These are phyloP conservation scores for Diaporthe longicolla DNA, from an alignment of 2,329 filamentous ascomycete genomes.

Conservation along the genomic window DNA sequence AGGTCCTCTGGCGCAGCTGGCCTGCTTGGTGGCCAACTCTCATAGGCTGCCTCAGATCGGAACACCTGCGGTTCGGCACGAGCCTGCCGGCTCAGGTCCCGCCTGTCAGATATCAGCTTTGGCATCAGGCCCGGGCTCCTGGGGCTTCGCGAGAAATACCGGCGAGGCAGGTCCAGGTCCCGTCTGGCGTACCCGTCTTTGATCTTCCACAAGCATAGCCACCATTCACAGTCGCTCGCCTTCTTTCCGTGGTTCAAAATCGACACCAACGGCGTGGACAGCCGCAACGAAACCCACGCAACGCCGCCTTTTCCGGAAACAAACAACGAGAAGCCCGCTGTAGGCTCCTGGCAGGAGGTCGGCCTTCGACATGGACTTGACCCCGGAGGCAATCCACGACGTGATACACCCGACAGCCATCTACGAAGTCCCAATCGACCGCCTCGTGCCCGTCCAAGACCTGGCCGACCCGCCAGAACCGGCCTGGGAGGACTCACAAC, in stretches of 20 bases:
- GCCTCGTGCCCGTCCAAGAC: neutral
- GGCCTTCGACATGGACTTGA: constrained; percentile 64
- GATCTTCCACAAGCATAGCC: neutral
- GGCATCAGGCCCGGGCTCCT: constrained; percentile 16
- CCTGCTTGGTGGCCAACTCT: neutral
- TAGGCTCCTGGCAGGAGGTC: neutral
- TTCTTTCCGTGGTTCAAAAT: neutral
- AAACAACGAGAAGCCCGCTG: neutral
- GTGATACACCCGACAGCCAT: constrained; percentile 70
- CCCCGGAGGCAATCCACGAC: constrained; percentile 65
- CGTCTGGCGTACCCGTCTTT: neutral
- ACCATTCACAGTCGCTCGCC: constrained; percentile 3
- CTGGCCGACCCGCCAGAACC: neutral
- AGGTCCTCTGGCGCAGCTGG: constrained; percentile 23
- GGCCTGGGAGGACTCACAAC: constrained; percentile 62
- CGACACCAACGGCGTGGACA: neutral
- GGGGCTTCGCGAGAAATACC: neutral
- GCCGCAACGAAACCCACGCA: neutral
- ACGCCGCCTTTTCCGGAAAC: neutral
- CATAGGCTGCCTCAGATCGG: constrained; percentile 28
- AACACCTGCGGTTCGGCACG: constrained; percentile 29
- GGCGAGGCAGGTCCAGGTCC: neutral
- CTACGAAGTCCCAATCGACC: constrained; percentile 13
- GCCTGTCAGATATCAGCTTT: constrained; percentile 28
- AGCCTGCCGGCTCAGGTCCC: constrained; percentile 17